Conservation (phyloP, 2,329 filamentous ascomycete genomes). For the Aspergillus sp. region DNA sequence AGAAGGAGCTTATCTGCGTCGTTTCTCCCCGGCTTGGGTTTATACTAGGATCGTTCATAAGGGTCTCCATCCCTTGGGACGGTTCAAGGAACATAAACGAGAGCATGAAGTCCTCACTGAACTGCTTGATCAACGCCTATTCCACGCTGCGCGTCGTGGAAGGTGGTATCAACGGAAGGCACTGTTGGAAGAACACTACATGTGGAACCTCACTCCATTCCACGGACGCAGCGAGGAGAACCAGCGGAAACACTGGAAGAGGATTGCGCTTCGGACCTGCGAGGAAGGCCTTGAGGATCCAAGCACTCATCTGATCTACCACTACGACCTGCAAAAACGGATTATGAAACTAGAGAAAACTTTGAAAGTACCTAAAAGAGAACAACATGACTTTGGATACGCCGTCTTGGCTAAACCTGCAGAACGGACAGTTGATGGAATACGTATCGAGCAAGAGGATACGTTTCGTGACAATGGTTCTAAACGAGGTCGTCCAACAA, state of each 20-base stretch:
- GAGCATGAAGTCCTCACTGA: conserved; percentile 71
- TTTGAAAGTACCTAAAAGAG: conserved; percentile 71
- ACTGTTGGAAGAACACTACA: conserved; percentile 89
- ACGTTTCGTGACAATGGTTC: conserved; percentile 18
- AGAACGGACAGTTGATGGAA: conserved; percentile 68
- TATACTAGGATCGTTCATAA: conserved; percentile 94
- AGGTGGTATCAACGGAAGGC: conserved; percentile 96
- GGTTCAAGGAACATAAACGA: conserved; percentile 69
- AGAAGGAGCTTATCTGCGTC: conserved; percentile 80
- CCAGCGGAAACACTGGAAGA: conserved; percentile 78
- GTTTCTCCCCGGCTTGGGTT: conserved; percentile 85
- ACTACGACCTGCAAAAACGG: conserved; percentile 90
- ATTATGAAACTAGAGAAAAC: conserved; percentile 84
- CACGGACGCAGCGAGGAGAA: conserved; percentile 47
- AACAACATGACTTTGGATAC: conserved; percentile 90
- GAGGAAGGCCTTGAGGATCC: conserved; percentile 80
- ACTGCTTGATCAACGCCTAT: conserved; percentile 71
- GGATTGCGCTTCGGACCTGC: conserved; percentile 69
- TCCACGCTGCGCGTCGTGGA: conserved; percentile 76
- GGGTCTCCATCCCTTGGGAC: conserved; percentile 67
- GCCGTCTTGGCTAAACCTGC: conserved; percentile 68
- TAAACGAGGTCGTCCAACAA: conserved; percentile 51
- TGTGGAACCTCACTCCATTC: conserved; percentile 56
- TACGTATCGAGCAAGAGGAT: conserved; percentile 63
- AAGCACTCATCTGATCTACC: conserved; percentile 84